Conservation (phyloP, 1,139 yeast species). For the Sugiyamaella neomexicana region DNA sequence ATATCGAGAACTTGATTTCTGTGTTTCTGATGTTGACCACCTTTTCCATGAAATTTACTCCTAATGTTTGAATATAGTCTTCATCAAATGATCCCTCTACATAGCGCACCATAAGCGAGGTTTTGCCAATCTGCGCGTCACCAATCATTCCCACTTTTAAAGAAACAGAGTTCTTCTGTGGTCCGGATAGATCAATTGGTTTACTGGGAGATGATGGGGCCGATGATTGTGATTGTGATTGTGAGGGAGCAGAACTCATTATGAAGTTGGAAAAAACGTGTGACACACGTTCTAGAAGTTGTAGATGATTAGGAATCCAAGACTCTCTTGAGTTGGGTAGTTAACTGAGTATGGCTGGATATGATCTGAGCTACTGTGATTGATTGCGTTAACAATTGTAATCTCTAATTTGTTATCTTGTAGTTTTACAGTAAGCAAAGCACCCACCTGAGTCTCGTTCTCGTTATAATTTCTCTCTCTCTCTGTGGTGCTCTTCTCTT, state of each 20-base stretch:
- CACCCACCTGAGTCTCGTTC: too few species aligned
- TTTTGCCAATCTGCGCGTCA: slow-evolving; percentile 97
- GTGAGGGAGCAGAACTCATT: neutral
- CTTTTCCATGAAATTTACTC: slow-evolving; percentile 94
- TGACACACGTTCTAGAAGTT: too few species aligned
- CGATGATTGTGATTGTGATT: slow-evolving; percentile 7
- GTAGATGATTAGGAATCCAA: too few species aligned
- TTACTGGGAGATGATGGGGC: slow-evolving; percentile 18
- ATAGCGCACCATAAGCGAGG: slow-evolving; percentile 94
- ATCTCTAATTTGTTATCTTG: too few species aligned
- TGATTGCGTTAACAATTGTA: too few species aligned
- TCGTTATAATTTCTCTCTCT: neutral
- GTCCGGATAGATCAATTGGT: slow-evolving; percentile 34
- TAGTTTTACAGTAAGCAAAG: too few species aligned
- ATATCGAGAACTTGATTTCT: slow-evolving; percentile 85
- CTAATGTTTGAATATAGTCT: slow-evolving; percentile 88
- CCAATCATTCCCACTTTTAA: slow-evolving; percentile 93
- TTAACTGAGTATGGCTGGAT: too few species aligned
- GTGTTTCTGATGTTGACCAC: slow-evolving; percentile 84
- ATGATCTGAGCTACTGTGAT: too few species aligned
- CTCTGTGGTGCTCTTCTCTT: neutral
- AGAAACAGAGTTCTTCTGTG: slow-evolving; percentile 52
- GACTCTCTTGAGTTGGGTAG: too few species aligned
- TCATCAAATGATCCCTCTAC: slow-evolving; percentile 94
- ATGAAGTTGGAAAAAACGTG: neutral